These are phyloP conservation scores for Globisporangium viniferum DNA, from an alignment of 352 stramenopile genomes.

Conservation along the genomic window DNA sequence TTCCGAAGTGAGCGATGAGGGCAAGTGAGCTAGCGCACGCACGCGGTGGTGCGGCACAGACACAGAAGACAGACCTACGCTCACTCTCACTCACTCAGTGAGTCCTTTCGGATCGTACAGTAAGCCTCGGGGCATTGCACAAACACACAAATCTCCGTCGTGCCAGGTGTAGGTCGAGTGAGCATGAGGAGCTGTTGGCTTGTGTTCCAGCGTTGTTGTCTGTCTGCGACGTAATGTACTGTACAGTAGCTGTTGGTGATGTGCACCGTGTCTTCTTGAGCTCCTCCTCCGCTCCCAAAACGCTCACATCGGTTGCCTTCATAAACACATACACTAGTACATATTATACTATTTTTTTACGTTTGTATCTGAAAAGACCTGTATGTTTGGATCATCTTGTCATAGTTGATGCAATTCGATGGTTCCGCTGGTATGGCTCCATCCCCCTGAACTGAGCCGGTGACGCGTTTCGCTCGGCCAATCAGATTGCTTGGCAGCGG, in stretches of 20 bases:
- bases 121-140: neutral
- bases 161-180: neutral
- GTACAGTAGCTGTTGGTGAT: neutral
- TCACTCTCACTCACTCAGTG: neutral
- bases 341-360: neutral
- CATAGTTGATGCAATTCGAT: neutral
- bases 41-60: neutral
- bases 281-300: neutral
- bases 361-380: neutral
- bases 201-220: neutral
- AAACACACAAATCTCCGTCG: neutral
- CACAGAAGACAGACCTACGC: too few relatives aligned
- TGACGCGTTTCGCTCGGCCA: conserved; percentile 7
- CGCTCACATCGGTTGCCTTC: neutral
- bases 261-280: neutral
- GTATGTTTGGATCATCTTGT: neutral
- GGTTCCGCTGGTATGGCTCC: conserved; percentile 6
- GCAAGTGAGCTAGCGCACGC: neutral
- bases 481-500: conserved; percentile 1
- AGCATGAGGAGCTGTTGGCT: neutral
- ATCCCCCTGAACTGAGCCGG: conserved; percentile 8
- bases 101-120: neutral
- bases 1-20: conserved; percentile 13
- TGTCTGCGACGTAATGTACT: neutral
- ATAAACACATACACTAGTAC: neutral